Percentiles rank a stretch among this genome's conserved stretches.
Conservation (phyloP, 1,139 yeast species). For the Eremothecium coryli region DNA sequence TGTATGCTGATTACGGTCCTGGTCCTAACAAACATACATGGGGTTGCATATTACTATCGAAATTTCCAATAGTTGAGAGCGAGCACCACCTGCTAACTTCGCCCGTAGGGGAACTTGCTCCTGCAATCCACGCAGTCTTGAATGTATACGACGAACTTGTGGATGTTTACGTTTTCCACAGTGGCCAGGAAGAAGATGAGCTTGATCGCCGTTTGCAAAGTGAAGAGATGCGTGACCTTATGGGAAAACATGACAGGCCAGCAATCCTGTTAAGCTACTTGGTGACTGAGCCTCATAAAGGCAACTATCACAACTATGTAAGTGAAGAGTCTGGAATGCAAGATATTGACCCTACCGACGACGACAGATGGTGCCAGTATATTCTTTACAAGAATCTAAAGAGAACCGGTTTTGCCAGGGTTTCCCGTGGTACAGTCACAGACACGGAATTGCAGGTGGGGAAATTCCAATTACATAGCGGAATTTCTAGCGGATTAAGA, state of each 20-base stretch:
- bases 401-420: conserved; percentile 89
- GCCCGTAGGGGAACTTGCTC: conserved; percentile 96
- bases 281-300: conserved; percentile 78
- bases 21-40: conserved; percentile 97
- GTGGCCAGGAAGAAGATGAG: conserved; percentile 95
- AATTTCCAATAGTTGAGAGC: conserved; percentile 85
- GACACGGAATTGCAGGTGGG: conserved; percentile 96
- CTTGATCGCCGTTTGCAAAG: conserved; percentile 89
- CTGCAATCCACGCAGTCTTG: conserved; percentile 93
- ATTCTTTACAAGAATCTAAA: conserved; percentile 78
- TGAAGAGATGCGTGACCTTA: conserved; percentile 61
- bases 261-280: conserved; percentile 76
- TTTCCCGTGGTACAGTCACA: conserved; percentile 86
- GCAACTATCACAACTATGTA: conserved; percentile 87
- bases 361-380: conserved; percentile 99
- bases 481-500: conserved; percentile 36
- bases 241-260: conserved; percentile 74
- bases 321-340: conserved; percentile 77
- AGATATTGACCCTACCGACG: conserved; percentile 87
- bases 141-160: conserved; percentile 80
- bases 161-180: conserved; percentile 93
- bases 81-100: conserved; percentile 88
- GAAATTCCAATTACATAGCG: conserved; percentile 60
- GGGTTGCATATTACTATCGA: conserved; percentile 90
- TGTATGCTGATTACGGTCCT: conserved; percentile 95